Percentiles rank a stretch among this genome's conserved stretches.
phyloP scores from a whole-genome alignment of 345 rosid genomes.

The Isatis tinctoria region DNA sequence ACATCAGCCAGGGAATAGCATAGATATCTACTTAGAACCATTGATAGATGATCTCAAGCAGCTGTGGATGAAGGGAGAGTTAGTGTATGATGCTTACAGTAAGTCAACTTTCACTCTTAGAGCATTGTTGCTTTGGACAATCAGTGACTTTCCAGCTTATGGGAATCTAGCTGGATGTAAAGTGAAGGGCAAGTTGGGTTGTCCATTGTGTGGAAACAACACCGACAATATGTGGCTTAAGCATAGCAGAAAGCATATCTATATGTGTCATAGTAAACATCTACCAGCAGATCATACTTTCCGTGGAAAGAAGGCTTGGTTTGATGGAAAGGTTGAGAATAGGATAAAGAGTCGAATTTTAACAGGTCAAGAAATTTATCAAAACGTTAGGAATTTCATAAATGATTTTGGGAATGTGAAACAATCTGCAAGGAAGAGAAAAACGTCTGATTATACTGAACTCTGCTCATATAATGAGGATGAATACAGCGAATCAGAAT shows the following conservation, averaged over 20 bases:
- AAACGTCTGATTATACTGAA: too few relatives aligned
- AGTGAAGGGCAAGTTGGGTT: neutral
- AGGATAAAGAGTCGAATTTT: neutral
- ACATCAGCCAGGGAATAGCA: neutral
- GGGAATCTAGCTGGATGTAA: neutral
- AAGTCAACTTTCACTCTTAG: neutral
- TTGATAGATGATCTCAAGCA: neutral
- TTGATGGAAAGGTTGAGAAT: neutral
- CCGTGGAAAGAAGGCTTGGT: neutral
- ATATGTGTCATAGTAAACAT: neutral
- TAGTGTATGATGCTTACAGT: too few relatives aligned
- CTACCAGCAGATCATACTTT: neutral
- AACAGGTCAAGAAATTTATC: neutral
- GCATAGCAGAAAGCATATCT: neutral
- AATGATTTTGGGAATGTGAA: neutral
- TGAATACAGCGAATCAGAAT: too few relatives aligned
- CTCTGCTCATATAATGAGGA: too few relatives aligned
- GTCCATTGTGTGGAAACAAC: neutral
- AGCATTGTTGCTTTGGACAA: neutral
- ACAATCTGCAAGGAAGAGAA: neutral
- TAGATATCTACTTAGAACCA: neutral
- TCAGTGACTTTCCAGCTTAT: neutral
- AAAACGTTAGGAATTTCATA: neutral
- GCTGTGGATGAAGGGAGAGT: neutral
- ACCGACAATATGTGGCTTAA: neutral